phyloP scores from a whole-genome alignment of 352 stramenopile genomes.

The Globisporangium perplexum region DNA sequence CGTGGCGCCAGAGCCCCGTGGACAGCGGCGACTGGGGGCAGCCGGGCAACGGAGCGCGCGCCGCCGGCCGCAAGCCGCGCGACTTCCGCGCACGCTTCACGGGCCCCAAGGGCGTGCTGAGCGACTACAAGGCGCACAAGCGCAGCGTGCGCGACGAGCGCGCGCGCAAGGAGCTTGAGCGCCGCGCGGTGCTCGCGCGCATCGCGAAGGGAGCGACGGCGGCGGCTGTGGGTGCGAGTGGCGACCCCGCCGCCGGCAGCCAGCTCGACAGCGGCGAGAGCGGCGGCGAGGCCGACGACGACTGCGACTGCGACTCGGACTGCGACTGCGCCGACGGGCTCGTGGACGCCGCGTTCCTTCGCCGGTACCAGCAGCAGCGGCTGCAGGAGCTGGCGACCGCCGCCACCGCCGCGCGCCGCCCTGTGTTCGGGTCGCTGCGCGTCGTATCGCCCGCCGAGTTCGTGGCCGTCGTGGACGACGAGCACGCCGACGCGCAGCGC shows the following conservation, averaged over 20 bases:
- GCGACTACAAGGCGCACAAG: conserved; percentile 81
- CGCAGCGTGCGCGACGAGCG: conserved; percentile 50
- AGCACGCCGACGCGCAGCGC: conserved; percentile 15
- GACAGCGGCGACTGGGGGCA: conserved; percentile 42
- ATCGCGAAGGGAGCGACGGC: conserved; percentile 53
- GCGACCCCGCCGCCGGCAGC: background rate
- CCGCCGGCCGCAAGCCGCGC: conserved; percentile 22
- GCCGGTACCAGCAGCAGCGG: conserved; percentile 55
- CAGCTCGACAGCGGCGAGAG: background rate
- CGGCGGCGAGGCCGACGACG: background rate
- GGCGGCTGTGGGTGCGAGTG: no score
- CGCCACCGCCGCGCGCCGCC: conserved; percentile 14
- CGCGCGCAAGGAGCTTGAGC: conserved; percentile 39
- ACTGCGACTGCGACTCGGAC: conserved; percentile 15
- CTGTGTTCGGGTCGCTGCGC: conserved; percentile 46
- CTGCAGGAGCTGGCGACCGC: conserved; percentile 55
- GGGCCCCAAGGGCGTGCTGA: conserved; percentile 76
- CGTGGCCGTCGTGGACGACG: conserved; percentile 32
- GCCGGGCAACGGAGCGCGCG: conserved; percentile 23
- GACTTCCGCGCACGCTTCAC: conserved; percentile 64
- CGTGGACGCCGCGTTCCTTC: conserved; percentile 49
- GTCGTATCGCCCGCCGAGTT: conserved; percentile 54
- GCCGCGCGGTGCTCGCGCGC: conserved; percentile 38
- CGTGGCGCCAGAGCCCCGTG: conserved; percentile 55
- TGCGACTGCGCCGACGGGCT: conserved; percentile 40